Evolutionary conservation across 345 rosid genomes (phyloP).

Genomic region (Lenwebbia sp.): DNA sequence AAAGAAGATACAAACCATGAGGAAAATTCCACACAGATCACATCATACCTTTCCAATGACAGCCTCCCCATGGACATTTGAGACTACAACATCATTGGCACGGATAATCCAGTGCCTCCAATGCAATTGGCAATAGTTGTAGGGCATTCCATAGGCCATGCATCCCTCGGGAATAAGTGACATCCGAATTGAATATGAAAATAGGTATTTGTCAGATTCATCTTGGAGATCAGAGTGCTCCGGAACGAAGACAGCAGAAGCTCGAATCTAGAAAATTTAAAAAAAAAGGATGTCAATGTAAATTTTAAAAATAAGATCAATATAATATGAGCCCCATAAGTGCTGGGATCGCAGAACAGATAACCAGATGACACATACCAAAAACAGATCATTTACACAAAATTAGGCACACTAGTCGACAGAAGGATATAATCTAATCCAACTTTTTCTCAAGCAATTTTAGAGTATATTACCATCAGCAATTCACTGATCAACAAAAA

Average conservation of each 20-base stretch:
- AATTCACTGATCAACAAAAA: background rate
- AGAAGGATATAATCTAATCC: background rate
- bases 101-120: slow-evolving; percentile 63
- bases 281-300: background rate
- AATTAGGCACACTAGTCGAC: background rate
- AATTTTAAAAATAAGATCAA: background rate
- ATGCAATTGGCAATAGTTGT: slow-evolving; percentile 59
- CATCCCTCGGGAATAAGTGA: slow-evolving; percentile 75
- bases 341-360: background rate
- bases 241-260: slow-evolving; percentile 74
- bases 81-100: slow-evolving; percentile 32
- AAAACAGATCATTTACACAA: background rate
- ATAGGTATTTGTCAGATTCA: slow-evolving; percentile 19
- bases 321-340: background rate
- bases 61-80: slow-evolving; percentile 39
- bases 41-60: slow-evolving; percentile 56
- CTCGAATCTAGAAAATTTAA: slow-evolving; percentile 43
- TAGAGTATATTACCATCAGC: background rate
- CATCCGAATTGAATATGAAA: slow-evolving; percentile 78
- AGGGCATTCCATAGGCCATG: slow-evolving; percentile 34
- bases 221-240: slow-evolving; percentile 33
- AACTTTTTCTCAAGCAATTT: background rate
- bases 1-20: background rate
- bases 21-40: background rate
- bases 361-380: background rate